These are phyloP conservation scores for Komagataella phaffii DNA, from an alignment of 805 yeast genomes.

Conservation along the genomic window DNA sequence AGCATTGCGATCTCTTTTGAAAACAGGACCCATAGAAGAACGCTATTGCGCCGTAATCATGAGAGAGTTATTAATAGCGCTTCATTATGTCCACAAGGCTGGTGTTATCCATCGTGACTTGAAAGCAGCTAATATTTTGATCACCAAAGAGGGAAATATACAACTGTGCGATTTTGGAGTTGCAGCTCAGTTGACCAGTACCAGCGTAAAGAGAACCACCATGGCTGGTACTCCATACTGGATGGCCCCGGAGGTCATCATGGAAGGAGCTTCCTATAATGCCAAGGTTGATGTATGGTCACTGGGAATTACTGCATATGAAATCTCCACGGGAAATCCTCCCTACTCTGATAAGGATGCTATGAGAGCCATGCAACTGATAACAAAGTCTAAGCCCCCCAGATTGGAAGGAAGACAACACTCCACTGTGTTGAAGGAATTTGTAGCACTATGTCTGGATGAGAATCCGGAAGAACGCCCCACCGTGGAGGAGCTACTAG, in stretches of 20 bases:
- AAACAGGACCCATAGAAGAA: slow-evolving; percentile 85
- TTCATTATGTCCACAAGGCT: slow-evolving; percentile 69
- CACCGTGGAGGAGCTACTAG: slow-evolving; percentile 70
- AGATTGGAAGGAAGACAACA: slow-evolving; percentile 84
- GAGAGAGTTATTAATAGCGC: slow-evolving; percentile 68
- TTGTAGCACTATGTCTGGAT: slow-evolving; percentile 83
- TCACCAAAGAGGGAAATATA: slow-evolving; percentile 65
- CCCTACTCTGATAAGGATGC: slow-evolving; percentile 96
- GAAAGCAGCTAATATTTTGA: slow-evolving; percentile 23
- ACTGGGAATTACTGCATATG: slow-evolving; percentile 85
- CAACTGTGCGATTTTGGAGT: slow-evolving; percentile 97
- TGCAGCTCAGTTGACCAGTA: slow-evolving; percentile 80
- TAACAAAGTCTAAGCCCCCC: slow-evolving; percentile 89
- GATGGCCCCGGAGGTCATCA: slow-evolving; percentile 99
- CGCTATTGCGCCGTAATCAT: slow-evolving; percentile 70
- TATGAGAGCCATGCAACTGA: slow-evolving; percentile 84
- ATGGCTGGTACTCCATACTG: slow-evolving; percentile 96
- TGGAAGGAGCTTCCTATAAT: slow-evolving; percentile 82
- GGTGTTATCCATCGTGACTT: slow-evolving; percentile 95
- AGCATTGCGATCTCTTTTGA: slow-evolving; percentile 69
- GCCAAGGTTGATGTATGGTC: slow-evolving; percentile 97
- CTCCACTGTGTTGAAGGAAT: slow-evolving; percentile 65
- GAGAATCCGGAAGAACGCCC: slow-evolving; percentile 87
- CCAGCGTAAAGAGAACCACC: slow-evolving; percentile 71
- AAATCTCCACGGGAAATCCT: slow-evolving; percentile 93